phyloP scores from a whole-genome alignment of 495 filamentous ascomycete species.

The Podospora pseudocomata region DNA sequence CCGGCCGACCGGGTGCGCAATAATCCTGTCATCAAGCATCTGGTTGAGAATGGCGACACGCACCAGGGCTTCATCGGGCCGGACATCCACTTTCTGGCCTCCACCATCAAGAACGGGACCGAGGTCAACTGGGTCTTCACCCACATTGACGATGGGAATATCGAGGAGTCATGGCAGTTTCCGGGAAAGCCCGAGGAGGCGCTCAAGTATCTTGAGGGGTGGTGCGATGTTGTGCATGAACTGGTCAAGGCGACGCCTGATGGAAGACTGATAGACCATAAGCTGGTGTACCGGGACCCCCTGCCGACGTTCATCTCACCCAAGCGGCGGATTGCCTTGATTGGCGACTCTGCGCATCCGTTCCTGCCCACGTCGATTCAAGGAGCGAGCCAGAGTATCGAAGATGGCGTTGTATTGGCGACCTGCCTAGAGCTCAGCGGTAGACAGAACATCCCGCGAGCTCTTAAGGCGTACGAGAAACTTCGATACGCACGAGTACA shows the following conservation, averaged over 20 bases:
- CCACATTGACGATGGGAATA: constrained; percentile 45
- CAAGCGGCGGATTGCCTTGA: constrained; percentile 54
- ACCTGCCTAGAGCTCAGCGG: constrained; percentile 52
- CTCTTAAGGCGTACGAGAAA: constrained; percentile 46
- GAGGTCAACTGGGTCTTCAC: constrained; percentile 72
- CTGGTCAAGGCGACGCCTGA: constrained; percentile 58
- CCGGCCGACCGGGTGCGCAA: constrained; percentile 55
- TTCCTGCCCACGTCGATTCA: constrained; percentile 71
- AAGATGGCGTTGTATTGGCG: constrained; percentile 66
- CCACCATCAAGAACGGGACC: constrained; percentile 56
- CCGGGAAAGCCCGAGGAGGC: constrained; percentile 60
- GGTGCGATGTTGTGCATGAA: constrained; percentile 60
- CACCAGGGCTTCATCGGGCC: constrained; percentile 59
- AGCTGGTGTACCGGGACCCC: constrained; percentile 67
- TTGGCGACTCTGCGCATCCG: constrained; percentile 71
- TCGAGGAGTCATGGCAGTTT: constrained; percentile 62
- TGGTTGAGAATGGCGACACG: constrained; percentile 62
- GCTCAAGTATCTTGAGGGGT: constrained; percentile 55
- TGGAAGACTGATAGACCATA: constrained; percentile 62
- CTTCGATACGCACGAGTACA: constrained; percentile 53
- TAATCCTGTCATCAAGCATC: constrained; percentile 57
- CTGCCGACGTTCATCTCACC: constrained; percentile 62
- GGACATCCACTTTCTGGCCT: constrained; percentile 63
- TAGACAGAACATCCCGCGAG: constrained; percentile 40
- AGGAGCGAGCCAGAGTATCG: constrained; percentile 67